These are phyloP conservation scores for Aspergillus wentii DNA, from an alignment of 495 filamentous ascomycete genomes.

Conservation along the genomic window DNA sequence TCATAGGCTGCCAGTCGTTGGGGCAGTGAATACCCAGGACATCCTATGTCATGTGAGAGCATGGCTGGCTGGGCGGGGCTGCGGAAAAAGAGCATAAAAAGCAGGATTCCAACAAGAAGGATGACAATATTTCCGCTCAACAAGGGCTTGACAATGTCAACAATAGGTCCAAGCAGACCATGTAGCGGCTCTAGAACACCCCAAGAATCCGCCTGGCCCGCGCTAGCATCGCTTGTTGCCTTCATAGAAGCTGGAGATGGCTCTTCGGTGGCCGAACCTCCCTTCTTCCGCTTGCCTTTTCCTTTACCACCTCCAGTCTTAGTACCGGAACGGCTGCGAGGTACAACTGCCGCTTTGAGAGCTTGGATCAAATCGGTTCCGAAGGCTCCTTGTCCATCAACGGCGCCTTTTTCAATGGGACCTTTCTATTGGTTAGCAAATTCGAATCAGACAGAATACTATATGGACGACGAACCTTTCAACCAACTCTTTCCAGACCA, in stretches of 20 bases:
- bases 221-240: constrained; percentile 36
- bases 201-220: constrained; percentile 54
- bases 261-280: constrained; percentile 26
- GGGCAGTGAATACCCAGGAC: constrained; percentile 34
- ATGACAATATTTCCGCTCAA: constrained; percentile 62
- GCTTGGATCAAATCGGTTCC: constrained; percentile 68
- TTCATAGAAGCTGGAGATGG: constrained; percentile 30
- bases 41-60: constrained; percentile 34
- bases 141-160: constrained; percentile 65
- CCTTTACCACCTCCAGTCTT: constrained; percentile 36
- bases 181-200: constrained; percentile 76
- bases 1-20: constrained; percentile 83
- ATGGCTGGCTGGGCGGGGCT: constrained; percentile 40
- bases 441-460: constrained; percentile 9
- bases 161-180: constrained; percentile 61
- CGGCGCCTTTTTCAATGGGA: constrained; percentile 92
- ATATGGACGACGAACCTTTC: constrained; percentile 89
- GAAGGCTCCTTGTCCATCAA: constrained; percentile 81
- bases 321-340: constrained; percentile 47
- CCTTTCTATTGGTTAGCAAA: constrained; percentile 45
- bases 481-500: constrained; percentile 99
- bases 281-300: constrained; percentile 55
- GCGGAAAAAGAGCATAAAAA: constrained; percentile 54
- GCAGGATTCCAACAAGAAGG: constrained; percentile 46
- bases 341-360: constrained; percentile 67